Conservation (phyloP, 306 rosid species). For the Medicago ruthenica region DNA sequence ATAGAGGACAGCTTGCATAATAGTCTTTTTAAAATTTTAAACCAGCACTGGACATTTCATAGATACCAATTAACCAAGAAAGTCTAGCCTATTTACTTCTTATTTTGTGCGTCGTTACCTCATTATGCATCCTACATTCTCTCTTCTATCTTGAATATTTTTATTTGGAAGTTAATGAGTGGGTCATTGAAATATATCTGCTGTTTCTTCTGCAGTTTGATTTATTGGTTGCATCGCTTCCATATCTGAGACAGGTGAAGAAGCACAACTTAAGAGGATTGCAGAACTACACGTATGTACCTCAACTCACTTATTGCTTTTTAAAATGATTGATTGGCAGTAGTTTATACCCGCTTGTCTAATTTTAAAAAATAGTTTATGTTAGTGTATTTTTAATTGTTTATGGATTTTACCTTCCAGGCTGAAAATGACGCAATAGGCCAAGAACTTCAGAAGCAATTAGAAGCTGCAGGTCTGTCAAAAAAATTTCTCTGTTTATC, state of each 20-base stretch:
- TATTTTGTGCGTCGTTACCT: neutral
- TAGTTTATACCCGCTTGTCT: neutral
- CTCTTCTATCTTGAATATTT: neutral
- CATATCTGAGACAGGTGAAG: slow-evolving; percentile 83
- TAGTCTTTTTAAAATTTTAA: neutral
- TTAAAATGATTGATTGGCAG: slow-evolving; percentile 20
- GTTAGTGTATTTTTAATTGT: slow-evolving; percentile 9
- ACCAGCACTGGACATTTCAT: neutral
- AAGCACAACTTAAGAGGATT: slow-evolving; percentile 76
- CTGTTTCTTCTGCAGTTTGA: slow-evolving; percentile 67
- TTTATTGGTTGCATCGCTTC: slow-evolving; percentile 81
- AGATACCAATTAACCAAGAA: neutral
- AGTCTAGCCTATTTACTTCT: neutral
- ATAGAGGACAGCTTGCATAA: slow-evolving; percentile 2
- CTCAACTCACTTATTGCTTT: slow-evolving; percentile 2
- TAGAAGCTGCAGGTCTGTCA: slow-evolving; percentile 85
- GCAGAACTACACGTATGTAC: slow-evolving; percentile 77
- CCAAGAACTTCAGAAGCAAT: slow-evolving; percentile 87
- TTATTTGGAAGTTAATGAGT: slow-evolving; percentile 15
- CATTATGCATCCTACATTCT: neutral
- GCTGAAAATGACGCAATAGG: slow-evolving; percentile 86
- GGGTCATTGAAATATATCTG: slow-evolving; percentile 20
- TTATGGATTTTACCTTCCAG: slow-evolving; percentile 48
- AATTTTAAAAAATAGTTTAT: neutral
- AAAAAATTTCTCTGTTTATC: neutral